Evolutionary conservation across 75 land plant genomes (phyloP).

Genomic region (Larix kaempferi): DNA sequence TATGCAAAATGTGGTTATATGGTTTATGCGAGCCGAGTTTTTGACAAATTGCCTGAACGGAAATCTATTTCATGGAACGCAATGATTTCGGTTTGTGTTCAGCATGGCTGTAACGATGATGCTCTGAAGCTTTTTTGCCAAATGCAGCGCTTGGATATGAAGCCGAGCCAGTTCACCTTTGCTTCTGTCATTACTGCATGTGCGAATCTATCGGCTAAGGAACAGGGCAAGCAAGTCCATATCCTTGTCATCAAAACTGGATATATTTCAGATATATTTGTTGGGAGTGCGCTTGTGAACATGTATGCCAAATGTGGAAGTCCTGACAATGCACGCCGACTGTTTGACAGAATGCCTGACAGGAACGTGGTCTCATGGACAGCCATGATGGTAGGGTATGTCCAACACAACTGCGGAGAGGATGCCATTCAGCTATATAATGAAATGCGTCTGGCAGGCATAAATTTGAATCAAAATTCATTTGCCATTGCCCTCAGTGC

Average conservation of each 20-base stretch:
- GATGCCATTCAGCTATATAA: constrained; percentile 47
- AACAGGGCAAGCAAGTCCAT: constrained; percentile 57
- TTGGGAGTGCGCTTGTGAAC: neutral
- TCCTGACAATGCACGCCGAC: neutral
- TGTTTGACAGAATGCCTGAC: neutral
- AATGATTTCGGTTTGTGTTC: constrained; percentile 52
- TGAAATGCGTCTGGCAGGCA: constrained; percentile 27
- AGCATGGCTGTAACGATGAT: constrained; percentile 28
- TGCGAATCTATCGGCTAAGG: constrained; percentile 23
- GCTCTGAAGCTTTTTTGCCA: constrained; percentile 34
- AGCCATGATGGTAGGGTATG: neutral
- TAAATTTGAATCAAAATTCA: constrained; percentile 43
- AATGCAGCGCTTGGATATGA: constrained; percentile 17
- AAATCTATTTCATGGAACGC: constrained; percentile 59
- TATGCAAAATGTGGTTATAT: constrained; percentile 42
- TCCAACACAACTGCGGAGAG: constrained; percentile 10
- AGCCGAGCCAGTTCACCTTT: constrained; percentile 45
- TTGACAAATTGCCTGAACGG: constrained; percentile 17
- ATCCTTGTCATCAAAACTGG: constrained; percentile 13
- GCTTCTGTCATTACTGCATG: constrained; percentile 57
- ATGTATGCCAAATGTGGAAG: neutral
- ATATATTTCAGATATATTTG: neutral
- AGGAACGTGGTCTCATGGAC: neutral
- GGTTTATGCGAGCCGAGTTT: constrained; percentile 35
- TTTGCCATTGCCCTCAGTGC: constrained; percentile 58